phyloP scores from a whole-genome alignment of 2,329 filamentous ascomycete species.

The Penicillium sp. region DNA sequence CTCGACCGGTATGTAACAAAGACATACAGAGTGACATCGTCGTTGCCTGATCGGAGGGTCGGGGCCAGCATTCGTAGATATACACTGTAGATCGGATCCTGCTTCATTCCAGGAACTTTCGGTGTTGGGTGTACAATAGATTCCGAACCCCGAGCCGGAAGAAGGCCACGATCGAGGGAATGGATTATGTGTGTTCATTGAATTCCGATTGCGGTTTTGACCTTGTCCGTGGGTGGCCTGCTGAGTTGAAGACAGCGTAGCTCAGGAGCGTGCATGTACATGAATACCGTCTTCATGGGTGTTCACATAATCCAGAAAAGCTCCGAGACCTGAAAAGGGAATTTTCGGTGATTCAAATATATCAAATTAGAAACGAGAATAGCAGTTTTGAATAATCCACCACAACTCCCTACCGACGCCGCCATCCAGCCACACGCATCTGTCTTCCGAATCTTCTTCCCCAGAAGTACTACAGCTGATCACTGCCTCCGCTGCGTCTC shows the following conservation, averaged over 20 bases:
- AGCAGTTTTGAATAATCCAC: background rate
- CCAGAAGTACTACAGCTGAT: background rate
- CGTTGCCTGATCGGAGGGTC: background rate
- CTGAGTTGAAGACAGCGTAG: background rate
- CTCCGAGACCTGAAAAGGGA: background rate
- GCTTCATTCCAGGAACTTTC: background rate
- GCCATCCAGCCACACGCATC: background rate
- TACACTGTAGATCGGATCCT: constrained; percentile 12
- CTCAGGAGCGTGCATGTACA: background rate
- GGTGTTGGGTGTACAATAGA: background rate
- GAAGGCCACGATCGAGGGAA: background rate
- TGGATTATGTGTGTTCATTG: background rate
- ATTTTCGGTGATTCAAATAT: background rate
- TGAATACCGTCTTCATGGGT: too few species aligned
- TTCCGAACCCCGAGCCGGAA: background rate
- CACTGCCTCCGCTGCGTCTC: constrained; percentile 9
- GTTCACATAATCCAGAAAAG: background rate
- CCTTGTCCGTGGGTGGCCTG: background rate
- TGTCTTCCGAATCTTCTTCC: background rate
- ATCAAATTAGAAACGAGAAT: background rate
- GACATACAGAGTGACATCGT: background rate
- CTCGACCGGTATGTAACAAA: background rate
- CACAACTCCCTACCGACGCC: background rate
- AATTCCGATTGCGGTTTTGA: background rate
- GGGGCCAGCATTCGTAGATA: constrained; percentile 1